Base-by-base conservation (phyloP, 164 flowering plant genomes). In the Kingdonia uniflora region DNA sequence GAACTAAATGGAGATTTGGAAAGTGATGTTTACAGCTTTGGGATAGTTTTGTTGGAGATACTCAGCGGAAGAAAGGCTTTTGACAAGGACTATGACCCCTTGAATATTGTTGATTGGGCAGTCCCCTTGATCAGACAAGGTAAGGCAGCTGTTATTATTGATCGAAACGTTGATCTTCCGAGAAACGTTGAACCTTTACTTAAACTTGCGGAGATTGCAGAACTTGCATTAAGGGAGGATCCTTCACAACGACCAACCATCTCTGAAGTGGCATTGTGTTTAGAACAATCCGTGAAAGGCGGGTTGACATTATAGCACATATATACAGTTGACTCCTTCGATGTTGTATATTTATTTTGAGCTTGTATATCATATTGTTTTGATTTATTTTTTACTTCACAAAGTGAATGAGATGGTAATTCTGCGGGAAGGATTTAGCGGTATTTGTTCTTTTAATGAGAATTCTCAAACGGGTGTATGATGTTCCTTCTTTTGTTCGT, bases 121-220 rank as follows among this genome's bases (percentile, higher is more conserved):
- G 58, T 82, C 54, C 97, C 97, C 10, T 45, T 76, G n/a, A 82
- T 89, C 39, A 75, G 68, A 53, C 68, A 69, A 52, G 88, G 87
- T 0, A 80, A 69, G 62, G 83, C 92, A 6, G 97, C 92, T 54
- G 86, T 83, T 12, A 58, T 73, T 11, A 70, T 89, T n/a, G 97
- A 89, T 56, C 53, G 70, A 12, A 69, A 67, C 49, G 72, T 76
- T 6, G 74, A 77, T 60, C 81, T 84, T 52, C 97, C 88, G 4
- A 74, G 87, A 71, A 86, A 84, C 29, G 81, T 89, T 5, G 95
- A 85, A 65, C 92, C 95, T 19, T 54, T 89, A 57, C 80, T 89
- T 26, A 84, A 72, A 65, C 75, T 89, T 20, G 95, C 84, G 1
- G 97, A 85, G 35, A 63, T 81, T 23, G 92, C 92, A 7, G 97